Conservation (phyloP, 495 filamentous ascomycete genomes). For the Diplogelasinospora grovesii region DNA sequence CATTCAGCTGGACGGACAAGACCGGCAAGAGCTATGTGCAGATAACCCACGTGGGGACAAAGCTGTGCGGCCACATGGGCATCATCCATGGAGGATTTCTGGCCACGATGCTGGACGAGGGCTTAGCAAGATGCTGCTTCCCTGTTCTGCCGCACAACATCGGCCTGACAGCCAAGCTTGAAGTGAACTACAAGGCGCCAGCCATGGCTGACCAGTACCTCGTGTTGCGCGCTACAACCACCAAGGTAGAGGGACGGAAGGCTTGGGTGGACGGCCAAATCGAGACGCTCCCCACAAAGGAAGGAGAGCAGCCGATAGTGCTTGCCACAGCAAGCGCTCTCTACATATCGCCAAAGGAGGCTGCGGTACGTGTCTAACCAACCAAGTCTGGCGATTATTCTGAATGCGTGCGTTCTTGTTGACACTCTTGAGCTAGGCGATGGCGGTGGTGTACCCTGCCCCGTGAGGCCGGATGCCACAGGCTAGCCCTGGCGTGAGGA, state of each 20-base stretch:
- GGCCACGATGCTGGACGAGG: slow-evolving; percentile 89
- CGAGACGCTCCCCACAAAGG: slow-evolving; percentile 60
- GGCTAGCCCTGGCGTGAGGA: no score
- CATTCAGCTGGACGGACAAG: slow-evolving; percentile 64
- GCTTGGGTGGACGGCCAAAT: slow-evolving; percentile 92
- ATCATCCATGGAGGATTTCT: slow-evolving; percentile 88
- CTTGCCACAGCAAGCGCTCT: slow-evolving; percentile 54
- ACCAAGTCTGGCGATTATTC: background rate
- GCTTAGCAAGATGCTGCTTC: slow-evolving; percentile 85
- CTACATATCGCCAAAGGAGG: slow-evolving; percentile 84
- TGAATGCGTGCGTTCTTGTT: no score
- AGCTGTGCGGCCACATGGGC: slow-evolving; percentile 85
- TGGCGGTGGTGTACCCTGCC: slow-evolving; percentile 40
- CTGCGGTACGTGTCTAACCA: slow-evolving; percentile 57
- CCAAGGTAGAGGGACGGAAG: slow-evolving; percentile 88
- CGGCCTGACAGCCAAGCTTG: slow-evolving; percentile 85
- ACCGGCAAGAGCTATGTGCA: slow-evolving; percentile 66
- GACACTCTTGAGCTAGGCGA: slow-evolving; percentile 21
- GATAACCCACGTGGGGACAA: slow-evolving; percentile 70
- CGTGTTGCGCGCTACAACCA: slow-evolving; percentile 72
- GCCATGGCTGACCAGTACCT: slow-evolving; percentile 69
- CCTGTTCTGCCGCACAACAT: slow-evolving; percentile 81
- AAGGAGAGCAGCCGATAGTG: slow-evolving; percentile 29
- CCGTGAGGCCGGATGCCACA: no score
- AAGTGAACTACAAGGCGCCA: slow-evolving; percentile 80